A percentile compares a stretch with the other conserved stretches of the same genome.
Conservation (phyloP, 2,329 filamentous ascomycete genomes). For the Blastomyces parvus region DNA sequence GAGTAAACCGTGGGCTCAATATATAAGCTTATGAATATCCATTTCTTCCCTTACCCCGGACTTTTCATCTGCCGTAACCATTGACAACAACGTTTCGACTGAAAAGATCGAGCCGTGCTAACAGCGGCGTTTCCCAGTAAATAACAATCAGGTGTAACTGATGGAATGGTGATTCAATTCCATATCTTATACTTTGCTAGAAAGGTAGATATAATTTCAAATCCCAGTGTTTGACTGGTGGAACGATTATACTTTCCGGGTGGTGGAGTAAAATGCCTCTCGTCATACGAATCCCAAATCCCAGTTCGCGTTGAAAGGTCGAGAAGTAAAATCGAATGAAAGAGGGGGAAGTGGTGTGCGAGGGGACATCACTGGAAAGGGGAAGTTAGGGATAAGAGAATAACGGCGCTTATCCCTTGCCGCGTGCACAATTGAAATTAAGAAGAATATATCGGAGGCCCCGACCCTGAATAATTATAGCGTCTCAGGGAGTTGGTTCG, state of each 20-base stretch:
- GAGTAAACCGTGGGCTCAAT: too few relatives aligned
- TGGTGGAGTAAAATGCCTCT: neutral
- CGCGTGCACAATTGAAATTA: neutral
- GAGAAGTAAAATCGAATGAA: too few relatives aligned
- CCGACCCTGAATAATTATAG: too few relatives aligned
- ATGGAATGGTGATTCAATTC: neutral
- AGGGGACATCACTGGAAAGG: neutral
- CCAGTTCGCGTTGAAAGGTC: neutral
- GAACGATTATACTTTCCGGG: neutral
- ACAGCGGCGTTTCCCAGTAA: neutral
- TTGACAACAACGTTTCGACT: neutral
- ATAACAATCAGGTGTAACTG: neutral
- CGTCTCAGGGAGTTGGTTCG: neutral
- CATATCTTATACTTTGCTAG: neutral
- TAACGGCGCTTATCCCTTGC: neutral
- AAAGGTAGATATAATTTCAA: neutral
- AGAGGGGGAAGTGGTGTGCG: neutral
- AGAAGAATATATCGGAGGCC: neutral
- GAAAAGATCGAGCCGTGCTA: neutral
- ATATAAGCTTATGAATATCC: neutral
- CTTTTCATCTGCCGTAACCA: neutral
- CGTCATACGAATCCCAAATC: neutral
- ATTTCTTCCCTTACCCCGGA: neutral
- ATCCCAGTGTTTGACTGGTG: neutral
- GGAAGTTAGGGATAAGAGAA: neutral